Conservation (phyloP, 192 early-diverging fungal species). For the Coemansia reversa region DNA sequence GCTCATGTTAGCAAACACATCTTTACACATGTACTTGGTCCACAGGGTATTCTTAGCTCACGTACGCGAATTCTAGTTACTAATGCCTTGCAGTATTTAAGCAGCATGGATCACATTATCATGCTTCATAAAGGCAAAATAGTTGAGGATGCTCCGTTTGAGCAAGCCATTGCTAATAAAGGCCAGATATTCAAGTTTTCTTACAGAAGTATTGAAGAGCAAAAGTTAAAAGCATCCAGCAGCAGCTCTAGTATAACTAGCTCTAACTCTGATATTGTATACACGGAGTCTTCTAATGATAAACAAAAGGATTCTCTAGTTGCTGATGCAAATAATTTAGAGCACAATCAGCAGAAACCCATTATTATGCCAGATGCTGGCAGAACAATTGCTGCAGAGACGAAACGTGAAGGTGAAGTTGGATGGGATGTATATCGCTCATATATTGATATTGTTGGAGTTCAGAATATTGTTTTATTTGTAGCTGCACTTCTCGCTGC, state of each 20-base stretch:
- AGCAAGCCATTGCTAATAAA: constrained; percentile 63
- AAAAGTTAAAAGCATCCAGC: neutral
- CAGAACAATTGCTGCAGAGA: constrained; percentile 70
- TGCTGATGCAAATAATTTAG: constrained; percentile 3
- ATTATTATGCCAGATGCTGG: constrained; percentile 8
- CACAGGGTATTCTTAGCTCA: constrained; percentile 74
- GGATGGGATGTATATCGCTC: constrained; percentile 71
- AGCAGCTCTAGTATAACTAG: neutral
- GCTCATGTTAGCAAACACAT: constrained; percentile 73
- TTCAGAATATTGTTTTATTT: constrained; percentile 57
- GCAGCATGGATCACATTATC: constrained; percentile 64
- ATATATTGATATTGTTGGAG: constrained; percentile 76
- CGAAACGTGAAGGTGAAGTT: constrained; percentile 79
- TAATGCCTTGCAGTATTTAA: constrained; percentile 76
- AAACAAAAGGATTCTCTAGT: neutral
- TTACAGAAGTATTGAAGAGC: neutral
- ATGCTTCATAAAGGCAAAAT: constrained; percentile 74
- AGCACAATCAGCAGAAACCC: neutral
- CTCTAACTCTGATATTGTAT: neutral
- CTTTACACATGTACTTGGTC: constrained; percentile 86
- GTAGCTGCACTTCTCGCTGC: constrained; percentile 59
- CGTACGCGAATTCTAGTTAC: constrained; percentile 84
- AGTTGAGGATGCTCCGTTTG: constrained; percentile 65
- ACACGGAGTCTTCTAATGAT: neutral
- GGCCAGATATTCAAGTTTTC: constrained; percentile 32